Evolutionary conservation across 495 filamentous ascomycete genomes (phyloP), one percentile per base, ranked within the genome.

Genomic region (Penicillium alfredii): DNA sequence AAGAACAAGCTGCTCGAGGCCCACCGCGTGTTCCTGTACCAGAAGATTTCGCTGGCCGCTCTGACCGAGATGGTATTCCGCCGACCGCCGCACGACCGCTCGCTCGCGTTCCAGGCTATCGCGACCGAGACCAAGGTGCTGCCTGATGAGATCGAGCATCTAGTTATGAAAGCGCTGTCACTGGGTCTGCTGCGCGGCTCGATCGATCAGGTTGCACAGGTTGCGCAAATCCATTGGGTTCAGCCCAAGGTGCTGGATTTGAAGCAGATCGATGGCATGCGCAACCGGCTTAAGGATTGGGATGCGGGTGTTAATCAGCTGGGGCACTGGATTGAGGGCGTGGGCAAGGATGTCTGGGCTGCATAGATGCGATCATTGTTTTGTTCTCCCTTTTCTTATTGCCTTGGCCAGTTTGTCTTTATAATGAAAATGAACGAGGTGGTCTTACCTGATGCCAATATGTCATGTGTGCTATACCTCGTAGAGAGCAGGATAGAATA

Each of bases 151-250:
- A 95, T 97, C 42, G 92, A 99, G 72, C 90, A 96, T 53, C 65
- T 99, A 34, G 81, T 99, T 52, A 99, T 99, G 92, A 95, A 94
- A 75, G 93, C 92, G 30, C 64, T 99, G 50, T 94, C 88, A 47
- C 62, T 97, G 51, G 93, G 89, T 1, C 71, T 99, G 49, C 70
- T 99, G 44, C 75, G 80, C 49, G 92, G 92, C 3, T 90, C 81
- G 26, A 99, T 99, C 45, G 92, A 99, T 64, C 88, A 99, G 69
- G 92, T 97, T 17, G 88, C 83, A 32, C 79, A 88, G 68, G 76
- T 97, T 33, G 92, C 92, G 16, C 75, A 89, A 56, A 95, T 99
- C 66, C 86, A 86, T 56, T 99, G 92, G 92, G 92, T 99, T 25
- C 92, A 99, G 72, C 93, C 92, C 8, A 96, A 96, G 73, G 86